Evolutionary conservation across 1,139 yeast genomes (phyloP).

Genomic region (Candida sp.): DNA sequence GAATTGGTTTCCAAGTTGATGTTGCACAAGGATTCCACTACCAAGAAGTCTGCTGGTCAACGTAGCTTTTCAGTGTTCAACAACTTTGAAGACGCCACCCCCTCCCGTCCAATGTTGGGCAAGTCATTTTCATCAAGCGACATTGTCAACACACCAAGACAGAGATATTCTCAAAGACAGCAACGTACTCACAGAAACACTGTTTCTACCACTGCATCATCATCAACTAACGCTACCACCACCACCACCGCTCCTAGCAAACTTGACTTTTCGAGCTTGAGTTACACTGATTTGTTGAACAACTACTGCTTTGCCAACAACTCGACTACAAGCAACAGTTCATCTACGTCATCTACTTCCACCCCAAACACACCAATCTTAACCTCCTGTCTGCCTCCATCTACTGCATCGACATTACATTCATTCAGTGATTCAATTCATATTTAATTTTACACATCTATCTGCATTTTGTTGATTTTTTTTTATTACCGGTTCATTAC

Average conservation of each 20-base stretch:
- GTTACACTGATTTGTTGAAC: conserved; percentile 34
- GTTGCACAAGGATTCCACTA: conserved; percentile 9
- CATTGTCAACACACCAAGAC: conserved; percentile 13
- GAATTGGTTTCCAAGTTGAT: conserved; percentile 22
- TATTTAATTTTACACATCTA: conserved; percentile 17
- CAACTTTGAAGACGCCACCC: conserved; percentile 11
- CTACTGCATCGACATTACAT: conserved; percentile 24
- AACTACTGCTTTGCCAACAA: conserved; percentile 39
- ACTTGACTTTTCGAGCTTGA: conserved; percentile 19
- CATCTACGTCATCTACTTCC: conserved; percentile 6
- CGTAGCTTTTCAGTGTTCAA: conserved; percentile 11
- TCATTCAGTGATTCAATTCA: conserved; percentile 39
- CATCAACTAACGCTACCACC: background rate
- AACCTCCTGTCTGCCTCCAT: conserved; percentile 9
- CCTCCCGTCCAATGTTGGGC: conserved; percentile 26
- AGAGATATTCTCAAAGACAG: conserved; percentile 15
- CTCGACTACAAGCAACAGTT: conserved; percentile 3
- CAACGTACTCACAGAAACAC: conserved; percentile 5
- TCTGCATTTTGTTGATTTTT: background rate
- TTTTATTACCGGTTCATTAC: too few relatives aligned
- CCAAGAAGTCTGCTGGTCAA: conserved; percentile 1
- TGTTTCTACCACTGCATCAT: conserved; percentile 4
- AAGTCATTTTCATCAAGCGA: conserved; percentile 30
- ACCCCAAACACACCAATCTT: conserved; percentile 8
- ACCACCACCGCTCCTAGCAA: background rate